Evolutionary conservation across 257 asterid species (phyloP), one percentile per base, ranked within the genome.

Genomic region (Solanum pennellii): DNA sequence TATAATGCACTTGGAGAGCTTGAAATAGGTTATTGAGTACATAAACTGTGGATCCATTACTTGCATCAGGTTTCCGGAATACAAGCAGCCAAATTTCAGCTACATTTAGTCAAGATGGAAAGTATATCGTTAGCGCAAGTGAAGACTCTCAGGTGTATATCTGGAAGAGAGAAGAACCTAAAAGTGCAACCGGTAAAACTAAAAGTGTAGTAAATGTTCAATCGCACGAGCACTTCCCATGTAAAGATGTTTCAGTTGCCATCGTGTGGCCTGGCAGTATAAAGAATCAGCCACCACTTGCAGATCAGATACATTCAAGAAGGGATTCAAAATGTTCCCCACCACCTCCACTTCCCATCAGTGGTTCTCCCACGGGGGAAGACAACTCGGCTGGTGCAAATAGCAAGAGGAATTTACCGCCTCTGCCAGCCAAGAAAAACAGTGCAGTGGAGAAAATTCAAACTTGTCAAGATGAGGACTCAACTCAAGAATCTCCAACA

Each of bases 141-240:
- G 90, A 88, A 88, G 90, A 88, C 74, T 88, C 90, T 37, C 90
- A 88, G 9, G 90, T 88, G 12, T 88, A 88, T 66, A 86, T 88
- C 25, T 88, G 90, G 90, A 88, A 69, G 65, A 80, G 90, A n/a
- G 90, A 88, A 66, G 84, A 77, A 69, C 83, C 86, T 27, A 79
- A 77, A 76, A 77, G 23, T 25, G 74, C 47, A 45, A 75, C 23
- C 7, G 16, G 83, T 27, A 88, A 85, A 82, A 25, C 82, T 18
- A 85, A 39, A 84, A 56, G 52, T 13, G 10, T 56, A 66, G 31
- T 80, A 27, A 52, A 39, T 15, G 65, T 80, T 60, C 88, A 71
- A 83, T 44, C 89, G 29, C 76, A 88, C 20, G 90, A 88, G 83
- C 21, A 88, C 39, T 88, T 86, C 84, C 74, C 83, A 23, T 86